Base-by-base conservation (phyloP, 352 stramenopile genomes). In the Globisporangium ultimum region DNA sequence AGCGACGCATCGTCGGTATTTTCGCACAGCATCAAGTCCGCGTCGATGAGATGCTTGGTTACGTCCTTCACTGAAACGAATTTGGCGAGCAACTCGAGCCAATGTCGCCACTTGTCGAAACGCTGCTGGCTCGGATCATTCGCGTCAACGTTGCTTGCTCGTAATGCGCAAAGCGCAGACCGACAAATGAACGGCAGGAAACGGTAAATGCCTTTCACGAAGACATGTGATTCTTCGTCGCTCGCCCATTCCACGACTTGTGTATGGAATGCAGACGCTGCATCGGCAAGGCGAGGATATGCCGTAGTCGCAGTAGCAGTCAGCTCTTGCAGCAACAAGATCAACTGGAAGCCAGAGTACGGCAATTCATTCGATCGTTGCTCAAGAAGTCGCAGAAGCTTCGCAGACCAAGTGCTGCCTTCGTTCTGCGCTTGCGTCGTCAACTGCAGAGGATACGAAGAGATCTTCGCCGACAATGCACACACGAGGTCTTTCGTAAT, bases 181-280 rank as follows among this genome's bases (percentile, higher is more conserved):
- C 85, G 76, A 8, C 68, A 74, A 22, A 89, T 85, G 60, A 71
- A 91, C 7, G 77, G 74, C 8, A 89, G 61, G n/a, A 72, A 86
- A 8, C 66, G 76, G 34, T 81, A 72, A 0, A 89, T 59, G 10
- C 62, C 64, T n/a, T 67, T 58, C 17, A 83, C 11, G 32, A 88
- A 79, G 0, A 52, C 47, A 12, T 47, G 65, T 0, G 61, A 63
- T 7, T 59, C 36, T 8, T 80, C 68, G 15, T 49, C 66, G 21
- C 48, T 54, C 20, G 67, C 80, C 20, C 88, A 58, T 11, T 64
- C 56, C n/a, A 84, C 15, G 2, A 88, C 21, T 20, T 79, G 60
- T 1, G 48, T 46, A 36, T 85, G 69, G 53, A 90, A 85, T 9
- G 54, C 64, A 4, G n/a, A 36, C 18, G 80, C 72, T 2, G 67